Evolutionary conservation across 1,139 yeast genomes (phyloP), one percentile per base, ranked within the genome.

Genomic region (Spencermartinsiella ligniputridi): DNA sequence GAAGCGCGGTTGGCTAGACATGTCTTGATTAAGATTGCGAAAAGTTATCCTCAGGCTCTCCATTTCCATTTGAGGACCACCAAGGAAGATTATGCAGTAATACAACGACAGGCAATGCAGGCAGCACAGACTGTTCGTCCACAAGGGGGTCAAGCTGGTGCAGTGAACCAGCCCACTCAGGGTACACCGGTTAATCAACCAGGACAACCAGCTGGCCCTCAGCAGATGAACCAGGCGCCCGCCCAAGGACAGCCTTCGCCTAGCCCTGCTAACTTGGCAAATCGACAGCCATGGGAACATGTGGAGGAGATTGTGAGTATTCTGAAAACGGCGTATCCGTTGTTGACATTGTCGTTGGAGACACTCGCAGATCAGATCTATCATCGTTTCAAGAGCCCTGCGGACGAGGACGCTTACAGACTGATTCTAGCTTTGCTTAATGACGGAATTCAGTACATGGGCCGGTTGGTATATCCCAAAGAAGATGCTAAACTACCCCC

Each of bases 51-150:
- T 2, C 99, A 94, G 67, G 96, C 98, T 0, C 74, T 94, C 48
- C 97, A 92, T 61, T 92, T 89, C 80, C 97, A 90, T 60, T 74
- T 94, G 59, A 75, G 98, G 53, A 94, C 98, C 0, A 87, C 97
- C 0, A 85, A 85, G 60, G 99, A 92, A 62, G 98, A 94, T 58
- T 87, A 83, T 65, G 83, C 90, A 2, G 89, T 88, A 6, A 78
- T 89, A 45, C 96, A 88, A 62, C 75, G 94, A 46, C 96, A 87
- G 61, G 82, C 83, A 1, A 63, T 75, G 68, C 85, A 81, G 43
- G 74, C 79, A 35, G 72, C 81, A 2, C 54, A 52, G 18, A 47
- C 42, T 17, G 56, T 55, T 5, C 45, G 42, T 2, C 49, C 40
- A 19, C 37, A 45, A 32, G 47, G 44, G 25, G 11, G 19, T 15